phyloP scores from a whole-genome alignment of 148 eudicot species.

The Fagopyrum tataricum region DNA sequence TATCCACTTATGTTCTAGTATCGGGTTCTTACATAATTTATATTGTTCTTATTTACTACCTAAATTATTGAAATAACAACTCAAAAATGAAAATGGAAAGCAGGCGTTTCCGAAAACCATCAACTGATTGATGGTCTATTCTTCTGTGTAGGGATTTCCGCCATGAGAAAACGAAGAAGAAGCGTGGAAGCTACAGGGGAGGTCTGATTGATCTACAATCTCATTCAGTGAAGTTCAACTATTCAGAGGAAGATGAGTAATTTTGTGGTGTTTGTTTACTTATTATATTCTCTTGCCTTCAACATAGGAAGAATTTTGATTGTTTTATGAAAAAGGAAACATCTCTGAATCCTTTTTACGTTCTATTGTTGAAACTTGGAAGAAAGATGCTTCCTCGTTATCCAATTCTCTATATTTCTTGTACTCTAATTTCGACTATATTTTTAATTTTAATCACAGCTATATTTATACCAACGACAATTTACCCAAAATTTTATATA shows the following conservation, averaged over 20 bases:
- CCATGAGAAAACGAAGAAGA: constrained; percentile 94
- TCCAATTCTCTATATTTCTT: background rate
- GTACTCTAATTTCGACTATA: background rate
- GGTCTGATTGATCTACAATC: constrained; percentile 74
- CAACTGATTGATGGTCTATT: background rate
- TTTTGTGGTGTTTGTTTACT: background rate
- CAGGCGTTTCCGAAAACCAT: no score
- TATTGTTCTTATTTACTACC: no score
- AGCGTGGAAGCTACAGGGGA: constrained; percentile 94
- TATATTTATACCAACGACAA: background rate
- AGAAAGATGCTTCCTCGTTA: background rate
- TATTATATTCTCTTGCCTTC: background rate
- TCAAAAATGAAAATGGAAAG: no score
- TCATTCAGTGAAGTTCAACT: constrained; percentile 77
- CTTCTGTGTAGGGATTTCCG: constrained; percentile 64
- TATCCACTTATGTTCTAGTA: no score
- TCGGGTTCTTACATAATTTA: no score
- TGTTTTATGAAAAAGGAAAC: background rate
- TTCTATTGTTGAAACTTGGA: background rate
- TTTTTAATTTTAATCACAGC: background rate
- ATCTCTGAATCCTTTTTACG: background rate
- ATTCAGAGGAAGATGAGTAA: constrained; percentile 51
- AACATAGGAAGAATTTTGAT: constrained; percentile 1
- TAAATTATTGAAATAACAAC: no score
- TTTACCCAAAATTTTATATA: background rate